Evolutionary conservation across 108 stramenopile genomes (phyloP), one percentile per base, ranked within the genome.

Genomic region (Nannochloropsis salina): DNA sequence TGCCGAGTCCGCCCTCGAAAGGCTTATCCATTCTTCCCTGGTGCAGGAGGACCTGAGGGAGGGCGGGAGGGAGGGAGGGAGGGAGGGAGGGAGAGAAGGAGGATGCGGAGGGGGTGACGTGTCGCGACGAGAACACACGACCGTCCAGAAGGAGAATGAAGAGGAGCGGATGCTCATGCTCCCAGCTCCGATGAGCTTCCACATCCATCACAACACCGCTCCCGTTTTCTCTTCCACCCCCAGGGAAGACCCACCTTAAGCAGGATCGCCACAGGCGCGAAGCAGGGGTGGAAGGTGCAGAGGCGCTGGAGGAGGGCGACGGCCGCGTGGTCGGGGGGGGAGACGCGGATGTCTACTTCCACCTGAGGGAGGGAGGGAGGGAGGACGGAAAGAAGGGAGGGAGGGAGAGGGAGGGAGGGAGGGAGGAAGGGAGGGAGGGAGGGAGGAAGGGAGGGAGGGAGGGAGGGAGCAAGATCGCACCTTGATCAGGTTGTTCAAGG

Each of bases 21-120:
- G 47, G 47, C 12, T 51, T 51, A 12, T 51, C 47, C 47, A 51
- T 51, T 12, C 12, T 51, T 12, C 47, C 47, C 47, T 51, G 47
- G 47, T 51, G 47, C 10, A 51, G 47, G 47, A 51, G 47, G 47
- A 51, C 47, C 47, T 51, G 47, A 51, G 47, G 47, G 47, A 51
- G 47, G 47, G 47, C 9, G 47, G 47, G 47, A 51, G 47, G 47
- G 47, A 51, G 47, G 47, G 47, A 51, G 47, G 47, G 47, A 51
- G 47, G 47, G 47, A 51, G 47, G 47, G 47, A 51, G 47, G 47
- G 47, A 51, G 47, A 11, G 47, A 51, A 51, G 47, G 47, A 12
- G 47, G 47, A 12, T 9, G 47, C 10, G 12, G 47, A 12, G 12
- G 12, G 47, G 47, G 12, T 9, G 47, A 12, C 10, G 47, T 9